These are phyloP conservation scores for Vaccinium vitisidaea DNA, from an alignment of 148 eudicot genomes.

Conservation along the genomic window DNA sequence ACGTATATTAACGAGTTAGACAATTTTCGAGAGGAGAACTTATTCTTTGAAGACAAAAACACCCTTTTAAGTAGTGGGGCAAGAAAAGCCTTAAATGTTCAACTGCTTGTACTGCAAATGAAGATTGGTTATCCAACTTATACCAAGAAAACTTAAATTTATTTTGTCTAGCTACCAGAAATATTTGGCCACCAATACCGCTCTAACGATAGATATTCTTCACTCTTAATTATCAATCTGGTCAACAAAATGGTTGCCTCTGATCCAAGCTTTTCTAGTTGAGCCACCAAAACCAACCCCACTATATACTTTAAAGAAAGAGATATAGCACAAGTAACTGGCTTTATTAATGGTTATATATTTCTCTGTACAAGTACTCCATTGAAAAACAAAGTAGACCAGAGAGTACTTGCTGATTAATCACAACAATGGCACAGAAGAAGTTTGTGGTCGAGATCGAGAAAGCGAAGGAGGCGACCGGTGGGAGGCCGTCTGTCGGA, in stretches of 20 bases:
- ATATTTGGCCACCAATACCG: too few species aligned
- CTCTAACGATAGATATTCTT: background rate
- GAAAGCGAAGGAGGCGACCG: slow-evolving; percentile 46
- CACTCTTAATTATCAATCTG: background rate
- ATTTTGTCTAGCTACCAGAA: too few species aligned
- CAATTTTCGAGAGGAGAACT: too few species aligned
- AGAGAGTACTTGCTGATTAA: background rate
- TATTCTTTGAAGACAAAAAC: too few species aligned
- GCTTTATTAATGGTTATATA: background rate
- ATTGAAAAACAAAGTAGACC: background rate
- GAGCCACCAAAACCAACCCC: slow-evolving; percentile 5
- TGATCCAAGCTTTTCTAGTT: background rate
- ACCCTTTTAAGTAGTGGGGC: too few species aligned
- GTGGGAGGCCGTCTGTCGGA: slow-evolving; percentile 68
- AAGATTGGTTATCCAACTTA: too few species aligned
- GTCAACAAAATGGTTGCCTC: background rate
- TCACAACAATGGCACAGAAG: slow-evolving; percentile 43
- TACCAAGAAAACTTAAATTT: too few species aligned
- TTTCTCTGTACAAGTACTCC: background rate
- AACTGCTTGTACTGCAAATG: too few species aligned
- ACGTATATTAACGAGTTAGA: too few species aligned
- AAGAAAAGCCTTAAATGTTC: too few species aligned
- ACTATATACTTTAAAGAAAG: background rate
- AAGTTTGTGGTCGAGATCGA: slow-evolving; percentile 76
- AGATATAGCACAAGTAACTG: background rate